Conservation (phyloP, 2,329 filamentous ascomycete species). For the Lachnellula willkommii region DNA sequence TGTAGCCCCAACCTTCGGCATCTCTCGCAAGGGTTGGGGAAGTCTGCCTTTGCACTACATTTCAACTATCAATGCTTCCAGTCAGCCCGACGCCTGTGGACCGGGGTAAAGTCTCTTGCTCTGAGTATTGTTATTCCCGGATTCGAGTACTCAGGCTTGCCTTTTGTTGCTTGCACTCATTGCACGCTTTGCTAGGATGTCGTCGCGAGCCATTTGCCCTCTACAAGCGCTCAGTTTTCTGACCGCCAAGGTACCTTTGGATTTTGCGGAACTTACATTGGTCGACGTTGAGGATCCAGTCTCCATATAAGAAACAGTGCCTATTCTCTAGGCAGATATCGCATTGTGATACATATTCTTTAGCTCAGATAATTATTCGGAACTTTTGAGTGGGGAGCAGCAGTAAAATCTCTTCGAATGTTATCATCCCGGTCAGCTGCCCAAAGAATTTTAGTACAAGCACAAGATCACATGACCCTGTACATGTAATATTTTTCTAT, state of each 20-base stretch:
- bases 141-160: not conserved
- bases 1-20: conserved; percentile 6
- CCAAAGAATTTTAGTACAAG: too few relatives aligned
- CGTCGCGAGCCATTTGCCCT: conserved; percentile 1
- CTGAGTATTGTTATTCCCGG: not conserved
- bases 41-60: conserved; percentile 11
- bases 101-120: not conserved
- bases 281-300: not conserved
- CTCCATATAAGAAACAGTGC: not conserved
- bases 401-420: too few relatives aligned
- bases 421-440: too few relatives aligned
- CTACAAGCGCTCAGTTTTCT: not conserved
- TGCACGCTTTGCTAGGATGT: conserved; percentile 13
- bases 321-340: not conserved
- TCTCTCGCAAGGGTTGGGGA: conserved; percentile 8
- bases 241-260: not conserved
- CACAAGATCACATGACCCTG: not conserved
- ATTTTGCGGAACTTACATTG: not conserved
- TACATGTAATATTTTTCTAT: too few relatives aligned
- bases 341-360: not conserved
- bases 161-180: conserved; percentile 15
- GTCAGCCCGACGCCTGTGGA: not conserved
- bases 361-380: not conserved
- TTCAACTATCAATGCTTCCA: conserved; percentile 2
- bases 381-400: not conserved